Conservation (phyloP, 1,139 yeast genomes). For the Suhomyces bolitotheri region DNA sequence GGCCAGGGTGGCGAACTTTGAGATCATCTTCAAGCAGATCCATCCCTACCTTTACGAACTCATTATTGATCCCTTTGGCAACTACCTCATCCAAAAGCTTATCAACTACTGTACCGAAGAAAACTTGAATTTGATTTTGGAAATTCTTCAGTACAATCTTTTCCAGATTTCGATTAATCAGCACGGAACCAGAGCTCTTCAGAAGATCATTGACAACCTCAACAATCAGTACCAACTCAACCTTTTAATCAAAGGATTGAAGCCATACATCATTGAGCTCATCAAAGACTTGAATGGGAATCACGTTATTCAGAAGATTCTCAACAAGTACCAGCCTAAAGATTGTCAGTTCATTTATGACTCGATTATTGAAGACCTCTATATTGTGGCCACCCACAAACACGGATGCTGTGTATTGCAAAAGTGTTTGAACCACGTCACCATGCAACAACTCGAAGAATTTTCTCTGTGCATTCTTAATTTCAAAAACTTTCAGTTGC, state of each 20-base stretch:
- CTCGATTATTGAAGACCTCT: slow-evolving; percentile 38
- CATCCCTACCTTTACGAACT: slow-evolving; percentile 43
- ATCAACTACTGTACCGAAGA: slow-evolving; percentile 37
- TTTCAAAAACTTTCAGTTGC: slow-evolving; percentile 32
- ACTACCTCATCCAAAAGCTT: slow-evolving; percentile 29
- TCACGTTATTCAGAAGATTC: slow-evolving; percentile 50
- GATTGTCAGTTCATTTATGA: slow-evolving; percentile 49
- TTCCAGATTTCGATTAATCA: slow-evolving; percentile 47
- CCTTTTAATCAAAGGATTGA: slow-evolving; percentile 55
- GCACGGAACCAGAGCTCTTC: slow-evolving; percentile 52
- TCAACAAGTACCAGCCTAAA: slow-evolving; percentile 39
- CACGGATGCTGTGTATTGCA: slow-evolving; percentile 54
- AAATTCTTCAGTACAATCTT: slow-evolving; percentile 40
- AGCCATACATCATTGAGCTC: slow-evolving; percentile 46
- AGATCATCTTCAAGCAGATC: slow-evolving; percentile 42
- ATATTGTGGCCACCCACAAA: slow-evolving; percentile 48
- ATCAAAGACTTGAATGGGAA: slow-evolving; percentile 50
- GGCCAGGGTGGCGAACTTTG: slow-evolving; percentile 38
- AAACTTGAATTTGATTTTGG: slow-evolving; percentile 42
- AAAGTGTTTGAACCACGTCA: slow-evolving; percentile 49
- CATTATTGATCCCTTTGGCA: slow-evolving; percentile 43
- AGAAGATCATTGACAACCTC: slow-evolving; percentile 44
- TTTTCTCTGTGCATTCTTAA: slow-evolving; percentile 39
- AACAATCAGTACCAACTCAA: slow-evolving; percentile 37
- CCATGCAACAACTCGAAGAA: slow-evolving; percentile 34